Base-by-base conservation (phyloP, 2,329 filamentous ascomycete genomes). In the Calonectria pteridis region DNA sequence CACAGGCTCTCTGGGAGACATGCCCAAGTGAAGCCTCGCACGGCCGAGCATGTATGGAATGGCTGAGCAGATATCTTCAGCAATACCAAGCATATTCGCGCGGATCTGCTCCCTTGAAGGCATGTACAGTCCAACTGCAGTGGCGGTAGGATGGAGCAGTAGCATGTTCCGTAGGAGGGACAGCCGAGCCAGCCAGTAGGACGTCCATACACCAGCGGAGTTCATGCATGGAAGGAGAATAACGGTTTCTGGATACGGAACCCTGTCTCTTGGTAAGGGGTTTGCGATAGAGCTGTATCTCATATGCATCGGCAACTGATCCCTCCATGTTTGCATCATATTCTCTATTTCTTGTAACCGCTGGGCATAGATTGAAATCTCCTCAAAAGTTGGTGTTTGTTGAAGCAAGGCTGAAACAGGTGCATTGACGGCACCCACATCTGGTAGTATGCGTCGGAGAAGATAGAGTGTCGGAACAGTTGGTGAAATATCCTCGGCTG, bases 21-120 rank as follows among this genome's bases (percentile, higher is more conserved):
- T 31, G 20, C 37, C 65, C 26, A 46, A 23, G 35, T 58, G 28
- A 43, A 37, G 13, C 16, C 20, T 37, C 16, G n/a, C 33, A 6
- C 35, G 50, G 9, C 65, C 65, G 33, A 67, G 33, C 51, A 67
- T 67, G 20, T 58, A 59, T 6, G 65, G 65, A n/a, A 67, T 28
- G 18, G 33, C 51, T 9, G 50, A 46, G 26, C 65, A 67, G 20
- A 67, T 26, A 37, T 26, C 26, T 26, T 67, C 51, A 6, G 35
- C 65, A 29, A 46, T 58, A 26, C 6, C 5, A n/a, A 46, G 51
- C 35, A 58, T 58, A 20, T 16, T 40, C 4, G 18, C n/a, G 14
- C 65, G 50, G n/a, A 67, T 26, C 10, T 67, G 50, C 29, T 31
- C 9, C 35, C 6, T 31, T 31, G 35, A 58, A 13, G 18, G 14